Evolutionary conservation across 179 eudicot species (phyloP).

Genomic region (Nepenthes alata): DNA sequence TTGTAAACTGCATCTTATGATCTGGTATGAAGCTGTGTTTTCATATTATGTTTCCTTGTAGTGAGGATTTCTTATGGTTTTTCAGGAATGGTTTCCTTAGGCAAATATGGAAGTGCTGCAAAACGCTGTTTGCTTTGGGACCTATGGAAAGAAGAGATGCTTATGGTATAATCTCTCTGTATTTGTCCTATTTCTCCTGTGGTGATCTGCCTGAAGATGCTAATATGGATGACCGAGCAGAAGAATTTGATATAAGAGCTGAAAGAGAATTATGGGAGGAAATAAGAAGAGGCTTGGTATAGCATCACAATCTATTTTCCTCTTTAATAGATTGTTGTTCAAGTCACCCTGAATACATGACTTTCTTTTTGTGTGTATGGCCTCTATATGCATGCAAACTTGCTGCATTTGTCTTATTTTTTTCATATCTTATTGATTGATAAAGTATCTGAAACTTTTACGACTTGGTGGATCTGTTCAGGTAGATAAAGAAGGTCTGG

Average conservation of each 20-base stretch:
- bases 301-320: not conserved
- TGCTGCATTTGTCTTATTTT: not conserved
- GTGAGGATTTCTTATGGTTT: conserved; percentile 11
- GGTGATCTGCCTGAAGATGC: conserved; percentile 21
- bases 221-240: conserved; percentile 29
- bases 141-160: conserved; percentile 83
- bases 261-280: conserved; percentile 80
- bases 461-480: conserved; percentile 16
- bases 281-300: conserved; percentile 88
- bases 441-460: not conserved
- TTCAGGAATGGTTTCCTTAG: conserved; percentile 46
- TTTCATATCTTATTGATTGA: not conserved
- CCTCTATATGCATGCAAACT: not conserved
- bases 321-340: not conserved
- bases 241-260: conserved; percentile 51
- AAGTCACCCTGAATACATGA: not conserved
- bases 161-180: conserved; percentile 65
- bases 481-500: conserved; percentile 72
- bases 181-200: conserved; percentile 49
- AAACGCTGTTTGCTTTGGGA: conserved; percentile 51
- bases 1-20: not conserved
- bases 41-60: not conserved
- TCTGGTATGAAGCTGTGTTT: not conserved
- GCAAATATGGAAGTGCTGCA: conserved; percentile 69
- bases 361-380: not conserved